Conservation (phyloP, 441 rosid species). For the Populus hybrid region DNA sequence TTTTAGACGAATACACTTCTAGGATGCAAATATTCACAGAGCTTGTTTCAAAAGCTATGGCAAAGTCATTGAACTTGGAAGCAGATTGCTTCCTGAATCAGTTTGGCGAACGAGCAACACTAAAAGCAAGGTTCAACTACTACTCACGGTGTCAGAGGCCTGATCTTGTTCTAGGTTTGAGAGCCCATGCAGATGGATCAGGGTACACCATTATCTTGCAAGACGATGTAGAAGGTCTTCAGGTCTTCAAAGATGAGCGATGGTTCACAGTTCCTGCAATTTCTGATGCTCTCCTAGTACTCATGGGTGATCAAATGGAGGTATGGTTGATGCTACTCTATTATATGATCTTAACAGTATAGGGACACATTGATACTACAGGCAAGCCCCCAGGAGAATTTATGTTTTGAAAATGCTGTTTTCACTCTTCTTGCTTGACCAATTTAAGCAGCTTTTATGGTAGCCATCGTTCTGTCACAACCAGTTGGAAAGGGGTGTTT, state of each 20-base stretch:
- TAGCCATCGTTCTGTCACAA: too few relatives aligned
- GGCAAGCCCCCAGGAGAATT: background rate
- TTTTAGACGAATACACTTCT: too few relatives aligned
- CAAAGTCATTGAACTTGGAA: background rate
- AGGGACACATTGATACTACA: background rate
- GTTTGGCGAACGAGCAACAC: conserved; percentile 38
- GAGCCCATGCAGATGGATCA: conserved; percentile 63
- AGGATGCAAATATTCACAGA: too few relatives aligned
- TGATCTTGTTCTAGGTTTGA: conserved; percentile 47
- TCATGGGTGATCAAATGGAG: conserved; percentile 62
- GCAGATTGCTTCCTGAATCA: conserved; percentile 37
- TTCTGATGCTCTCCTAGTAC: conserved; percentile 46
- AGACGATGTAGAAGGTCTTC: conserved; percentile 54
- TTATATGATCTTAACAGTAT: background rate
- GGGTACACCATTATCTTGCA: conserved; percentile 46
- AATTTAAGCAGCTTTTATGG: too few relatives aligned
- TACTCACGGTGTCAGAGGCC: conserved; percentile 68
- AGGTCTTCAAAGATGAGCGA: conserved; percentile 33
- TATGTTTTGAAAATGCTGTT: background rate
- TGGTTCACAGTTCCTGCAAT: conserved; percentile 48
- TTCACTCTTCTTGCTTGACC: too few relatives aligned
- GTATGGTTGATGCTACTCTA: conserved; percentile 16
- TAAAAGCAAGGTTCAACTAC: conserved; percentile 55
- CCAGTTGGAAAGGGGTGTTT: too few relatives aligned
- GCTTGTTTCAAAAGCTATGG: too few relatives aligned